These are phyloP conservation scores for Sporisorium iseilematis-ciliati DNA, from an alignment of 1,284 basidiomycete species.

Conservation along the genomic window DNA sequence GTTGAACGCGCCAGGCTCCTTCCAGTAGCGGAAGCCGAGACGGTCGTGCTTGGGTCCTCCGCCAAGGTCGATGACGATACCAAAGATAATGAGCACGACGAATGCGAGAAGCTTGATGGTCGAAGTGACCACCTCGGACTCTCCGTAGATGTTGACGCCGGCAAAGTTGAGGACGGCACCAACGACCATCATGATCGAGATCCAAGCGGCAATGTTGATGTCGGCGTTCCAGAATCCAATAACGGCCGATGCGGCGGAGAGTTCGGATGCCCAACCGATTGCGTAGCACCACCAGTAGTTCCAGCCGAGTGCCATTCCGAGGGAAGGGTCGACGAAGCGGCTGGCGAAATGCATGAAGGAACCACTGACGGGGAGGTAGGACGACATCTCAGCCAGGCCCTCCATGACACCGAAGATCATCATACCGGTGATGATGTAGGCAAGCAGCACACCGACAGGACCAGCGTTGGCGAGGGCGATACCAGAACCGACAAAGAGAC, in stretches of 20 bases:
- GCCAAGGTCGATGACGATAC: constrained; percentile 72
- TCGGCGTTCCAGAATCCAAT: constrained; percentile 66
- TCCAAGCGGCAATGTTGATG: constrained; percentile 58
- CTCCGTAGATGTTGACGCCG: constrained; percentile 70
- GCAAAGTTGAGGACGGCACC: constrained; percentile 58
- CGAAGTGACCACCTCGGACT: constrained; percentile 74
- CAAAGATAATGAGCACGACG: constrained; percentile 75
- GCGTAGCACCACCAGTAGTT: constrained; percentile 65
- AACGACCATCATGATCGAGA: constrained; percentile 57
- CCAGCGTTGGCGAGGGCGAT: constrained; percentile 55
- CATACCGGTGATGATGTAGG: constrained; percentile 60
- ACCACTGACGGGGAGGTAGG: constrained; percentile 61
- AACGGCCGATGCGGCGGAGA: constrained; percentile 71
- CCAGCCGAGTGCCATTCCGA: constrained; percentile 76
- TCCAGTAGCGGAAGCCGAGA: constrained; percentile 63
- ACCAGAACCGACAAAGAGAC: constrained; percentile 63
- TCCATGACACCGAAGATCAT: constrained; percentile 61
- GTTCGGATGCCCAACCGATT: constrained; percentile 63
- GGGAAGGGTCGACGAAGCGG: constrained; percentile 75
- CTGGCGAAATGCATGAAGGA: constrained; percentile 61
- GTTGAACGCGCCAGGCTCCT: constrained; percentile 71
- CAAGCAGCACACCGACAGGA: constrained; percentile 59
- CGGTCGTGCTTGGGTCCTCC: constrained; percentile 63
- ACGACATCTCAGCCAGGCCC: constrained; percentile 62
- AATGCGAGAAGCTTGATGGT: constrained; percentile 75